Percentiles rank a stretch among this genome's conserved stretches.
phyloP scores from a whole-genome alignment of 305 asterid genomes.

The Fraxinus xanthoxyloides region DNA sequence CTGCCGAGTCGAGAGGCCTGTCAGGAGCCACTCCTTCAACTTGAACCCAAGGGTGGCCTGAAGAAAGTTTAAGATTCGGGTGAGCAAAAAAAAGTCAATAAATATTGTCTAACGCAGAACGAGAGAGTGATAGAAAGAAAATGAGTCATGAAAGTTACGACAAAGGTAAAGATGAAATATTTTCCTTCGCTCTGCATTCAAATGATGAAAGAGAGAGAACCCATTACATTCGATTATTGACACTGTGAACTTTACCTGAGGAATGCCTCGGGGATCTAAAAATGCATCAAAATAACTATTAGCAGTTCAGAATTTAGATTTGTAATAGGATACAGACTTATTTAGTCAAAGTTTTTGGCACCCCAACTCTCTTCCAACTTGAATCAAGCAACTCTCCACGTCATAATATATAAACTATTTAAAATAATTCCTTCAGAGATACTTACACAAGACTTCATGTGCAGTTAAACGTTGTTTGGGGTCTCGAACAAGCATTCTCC shows the following conservation, averaged over 20 bases:
- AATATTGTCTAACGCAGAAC: not conserved
- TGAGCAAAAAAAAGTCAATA: constrained; percentile 16
- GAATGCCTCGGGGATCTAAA: not conserved
- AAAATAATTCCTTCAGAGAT: not conserved
- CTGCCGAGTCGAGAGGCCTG: constrained; percentile 73
- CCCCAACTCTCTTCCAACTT: not conserved
- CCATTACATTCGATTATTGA: not conserved
- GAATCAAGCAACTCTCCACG: not conserved
- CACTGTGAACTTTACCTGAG: not conserved
- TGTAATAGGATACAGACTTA: not conserved
- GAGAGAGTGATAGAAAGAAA: not conserved
- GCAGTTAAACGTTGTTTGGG: constrained; percentile 69
- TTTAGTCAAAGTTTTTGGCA: not conserved
- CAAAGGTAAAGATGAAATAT: not conserved
- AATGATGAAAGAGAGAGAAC: not conserved
- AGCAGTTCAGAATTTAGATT: not conserved
- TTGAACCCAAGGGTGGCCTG: constrained; percentile 87
- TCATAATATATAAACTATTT: constrained; percentile 1
- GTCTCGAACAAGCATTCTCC: constrained; percentile 68
- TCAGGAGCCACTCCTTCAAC: constrained; percentile 80
- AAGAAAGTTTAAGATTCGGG: constrained; percentile 17
- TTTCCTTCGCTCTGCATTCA: not conserved
- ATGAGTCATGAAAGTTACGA: not conserved
- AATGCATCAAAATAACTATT: not conserved
- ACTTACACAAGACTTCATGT: constrained; percentile 71